A percentile compares a stretch with the other conserved stretches of the same genome.
Conservation (phyloP, 2,329 filamentous ascomycete species). For the Talaromyces verruculosus region DNA sequence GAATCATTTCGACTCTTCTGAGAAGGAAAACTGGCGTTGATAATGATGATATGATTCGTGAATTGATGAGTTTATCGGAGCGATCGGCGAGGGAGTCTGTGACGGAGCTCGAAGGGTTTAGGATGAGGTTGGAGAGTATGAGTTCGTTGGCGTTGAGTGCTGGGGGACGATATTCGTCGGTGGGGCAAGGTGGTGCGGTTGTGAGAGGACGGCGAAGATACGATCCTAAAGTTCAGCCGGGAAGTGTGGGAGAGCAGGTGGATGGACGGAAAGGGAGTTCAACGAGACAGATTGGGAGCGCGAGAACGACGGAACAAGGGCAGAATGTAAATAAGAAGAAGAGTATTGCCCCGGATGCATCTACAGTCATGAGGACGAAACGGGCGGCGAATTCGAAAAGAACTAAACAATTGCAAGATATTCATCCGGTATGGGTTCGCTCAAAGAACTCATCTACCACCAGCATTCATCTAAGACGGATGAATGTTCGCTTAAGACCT, state of each 20-base stretch:
- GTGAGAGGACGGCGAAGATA: background rate
- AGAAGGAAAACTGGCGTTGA: background rate
- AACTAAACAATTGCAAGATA: background rate
- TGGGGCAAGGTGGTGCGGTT: background rate
- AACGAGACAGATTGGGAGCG: background rate
- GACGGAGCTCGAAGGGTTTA: constrained; percentile 13
- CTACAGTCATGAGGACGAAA: background rate
- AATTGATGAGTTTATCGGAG: constrained; percentile 16
- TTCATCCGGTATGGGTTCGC: constrained; percentile 18
- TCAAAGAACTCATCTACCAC: constrained; percentile 18
- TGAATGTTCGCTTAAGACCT: background rate
- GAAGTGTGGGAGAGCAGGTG: background rate
- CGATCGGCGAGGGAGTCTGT: constrained; percentile 16
- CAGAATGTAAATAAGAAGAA: background rate
- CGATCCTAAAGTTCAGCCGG: background rate
- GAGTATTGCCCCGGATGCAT: too few relatives aligned
- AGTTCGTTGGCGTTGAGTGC: constrained; percentile 2
- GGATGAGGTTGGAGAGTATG: constrained; percentile 16
- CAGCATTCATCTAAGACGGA: background rate
- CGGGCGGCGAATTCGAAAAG: background rate
- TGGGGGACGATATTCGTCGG: background rate
- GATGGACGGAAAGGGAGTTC: background rate
- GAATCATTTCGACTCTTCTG: constrained; percentile 16
- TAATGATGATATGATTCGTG: constrained; percentile 7
- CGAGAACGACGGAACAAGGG: background rate